Base-by-base conservation (phyloP, 2,329 filamentous ascomycete species). In the Microdochium trichocladiopsis region DNA sequence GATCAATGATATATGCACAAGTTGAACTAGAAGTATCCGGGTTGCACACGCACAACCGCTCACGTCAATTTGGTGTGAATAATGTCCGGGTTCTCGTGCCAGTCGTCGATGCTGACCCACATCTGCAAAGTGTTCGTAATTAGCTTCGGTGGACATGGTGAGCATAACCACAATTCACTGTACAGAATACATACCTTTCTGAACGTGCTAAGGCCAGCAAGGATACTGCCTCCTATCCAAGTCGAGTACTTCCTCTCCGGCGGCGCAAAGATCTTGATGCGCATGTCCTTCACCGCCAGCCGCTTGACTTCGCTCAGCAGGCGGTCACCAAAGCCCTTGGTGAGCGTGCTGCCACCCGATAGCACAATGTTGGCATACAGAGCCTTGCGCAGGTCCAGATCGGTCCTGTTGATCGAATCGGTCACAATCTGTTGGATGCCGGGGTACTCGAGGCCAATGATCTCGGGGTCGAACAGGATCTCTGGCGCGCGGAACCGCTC, bases 61-160 rank as follows among this genome's bases (percentile, higher is more conserved):
- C 79, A 96, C 64, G 90, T 92, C 71, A 97, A 96, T 73, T 96
- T 97, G 66, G 90, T 94, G 73, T 97, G 93, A 67, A 99, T 97
- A 63, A 99, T 94, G 66, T 99, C 93, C 18, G 94, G 94, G 68
- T 99, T 96, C 79, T 99, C 94, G 69, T 99, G 94, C 94, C 94
- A 99, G 77, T 99, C 94, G 67, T 97, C 94, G 67, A 96, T 93
- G 72, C 91, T 96, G 65, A 99, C 94, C 91, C 94, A 97, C 94
- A 99, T 99, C 93, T 96, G 68, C 53, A 56, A 45, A 47, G 3
- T 45, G 37, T 22, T 12, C 11, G 54, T 31, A 43, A 53, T 18
- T 14, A 25, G 9, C 21, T n/a, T 25, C 11, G 23, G 23, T 9
- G 8, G 8, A 6, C 18, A 47, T n/a, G 16, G 22, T 6, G n/a